A percentile compares a stretch with the other conserved stretches of the same genome.
These are phyloP conservation scores for Pestalotiopsis sp. DNA, from an alignment of 2,329 filamentous ascomycete species.

Conservation along the genomic window DNA sequence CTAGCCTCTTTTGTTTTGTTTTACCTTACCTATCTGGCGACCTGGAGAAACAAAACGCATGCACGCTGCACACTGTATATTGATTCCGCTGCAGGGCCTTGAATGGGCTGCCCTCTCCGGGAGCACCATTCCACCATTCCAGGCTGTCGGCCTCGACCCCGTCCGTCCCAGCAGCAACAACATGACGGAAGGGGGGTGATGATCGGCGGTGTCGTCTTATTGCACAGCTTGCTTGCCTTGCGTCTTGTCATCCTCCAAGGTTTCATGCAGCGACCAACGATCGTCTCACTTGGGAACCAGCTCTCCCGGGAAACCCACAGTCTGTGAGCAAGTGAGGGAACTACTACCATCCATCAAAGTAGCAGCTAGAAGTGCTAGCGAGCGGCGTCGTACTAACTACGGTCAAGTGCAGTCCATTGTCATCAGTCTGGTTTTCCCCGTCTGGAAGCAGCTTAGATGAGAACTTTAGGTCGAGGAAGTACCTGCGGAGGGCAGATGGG, in stretches of 20 bases:
- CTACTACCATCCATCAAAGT: neutral
- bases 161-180: neutral
- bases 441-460: neutral
- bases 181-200: neutral
- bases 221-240: neutral
- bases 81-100: slow-evolving; percentile 5
- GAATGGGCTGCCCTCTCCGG: slow-evolving; percentile 10
- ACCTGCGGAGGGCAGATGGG: neutral
- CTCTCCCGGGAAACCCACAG: neutral
- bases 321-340: neutral
- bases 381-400: neutral
- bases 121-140: neutral
- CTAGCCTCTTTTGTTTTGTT: neutral
- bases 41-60: neutral
- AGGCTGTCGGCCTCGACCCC: neutral
- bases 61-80: neutral
- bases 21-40: too few relatives aligned
- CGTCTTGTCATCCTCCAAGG: neutral
- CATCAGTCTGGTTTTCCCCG: too few relatives aligned
- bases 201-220: neutral
- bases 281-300: neutral
- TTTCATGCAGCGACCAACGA: neutral
- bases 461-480: neutral
- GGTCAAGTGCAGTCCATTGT: neutral
- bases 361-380: neutral